phyloP scores from a whole-genome alignment of 208 protist species.

The Leishmania martiniquensis region DNA sequence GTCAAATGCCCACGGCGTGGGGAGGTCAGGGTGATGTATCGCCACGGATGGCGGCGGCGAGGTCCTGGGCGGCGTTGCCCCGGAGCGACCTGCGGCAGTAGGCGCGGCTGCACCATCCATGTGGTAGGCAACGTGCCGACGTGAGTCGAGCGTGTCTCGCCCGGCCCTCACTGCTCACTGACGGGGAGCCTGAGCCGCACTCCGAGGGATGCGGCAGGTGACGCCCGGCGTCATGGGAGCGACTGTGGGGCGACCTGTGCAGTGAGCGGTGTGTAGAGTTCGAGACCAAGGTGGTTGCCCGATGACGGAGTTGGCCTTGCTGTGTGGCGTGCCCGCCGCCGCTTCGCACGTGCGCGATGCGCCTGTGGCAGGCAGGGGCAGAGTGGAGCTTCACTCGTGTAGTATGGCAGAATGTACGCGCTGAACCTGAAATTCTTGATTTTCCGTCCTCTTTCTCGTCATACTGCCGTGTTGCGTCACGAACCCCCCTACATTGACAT shows the following conservation, averaged over 20 bases:
- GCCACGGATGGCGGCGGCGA: not conserved
- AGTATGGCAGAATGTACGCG: not conserved
- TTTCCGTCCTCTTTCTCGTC: not conserved
- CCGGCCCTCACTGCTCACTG: not conserved
- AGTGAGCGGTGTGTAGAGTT: not conserved
- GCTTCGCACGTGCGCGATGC: not conserved
- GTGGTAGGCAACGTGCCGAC: not conserved
- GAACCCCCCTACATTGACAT: no score
- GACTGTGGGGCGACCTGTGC: not conserved
- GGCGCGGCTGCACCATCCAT: not conserved
- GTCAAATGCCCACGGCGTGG: not conserved
- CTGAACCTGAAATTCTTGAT: not conserved
- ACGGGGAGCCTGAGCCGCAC: not conserved
- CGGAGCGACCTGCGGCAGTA: not conserved
- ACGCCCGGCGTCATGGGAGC: not conserved
- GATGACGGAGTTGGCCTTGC: not conserved
- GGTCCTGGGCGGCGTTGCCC: not conserved
- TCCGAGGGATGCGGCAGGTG: not conserved
- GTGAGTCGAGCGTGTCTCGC: not conserved
- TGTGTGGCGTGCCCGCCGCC: not conserved
- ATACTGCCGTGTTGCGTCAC: not conserved
- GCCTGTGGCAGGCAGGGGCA: not conserved
- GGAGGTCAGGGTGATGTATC: not conserved
- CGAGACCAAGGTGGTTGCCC: not conserved
- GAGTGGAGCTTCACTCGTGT: not conserved